Conservation (phyloP, 1,139 yeast species). For the Geotrichum fermentans region DNA sequence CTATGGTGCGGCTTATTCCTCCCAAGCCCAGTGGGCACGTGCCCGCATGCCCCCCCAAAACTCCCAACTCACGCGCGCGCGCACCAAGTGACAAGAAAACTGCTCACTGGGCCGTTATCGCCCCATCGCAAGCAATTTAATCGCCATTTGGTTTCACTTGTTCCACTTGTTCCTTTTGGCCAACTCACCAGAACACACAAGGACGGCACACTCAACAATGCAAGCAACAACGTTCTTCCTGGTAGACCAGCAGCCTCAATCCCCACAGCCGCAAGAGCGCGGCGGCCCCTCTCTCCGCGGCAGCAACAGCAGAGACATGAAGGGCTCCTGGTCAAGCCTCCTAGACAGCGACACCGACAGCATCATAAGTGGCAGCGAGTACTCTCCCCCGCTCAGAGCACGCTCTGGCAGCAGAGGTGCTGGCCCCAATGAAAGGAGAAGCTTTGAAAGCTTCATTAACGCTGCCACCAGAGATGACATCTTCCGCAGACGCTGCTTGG, state of each 20-base stretch:
- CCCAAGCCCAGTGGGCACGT: too few relatives aligned
- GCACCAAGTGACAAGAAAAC: too few relatives aligned
- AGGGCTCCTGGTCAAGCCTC: constrained; percentile 1
- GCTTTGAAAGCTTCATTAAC: neutral
- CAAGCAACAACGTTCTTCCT: constrained; percentile 11
- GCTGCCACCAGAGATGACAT: neutral
- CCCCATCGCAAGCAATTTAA: neutral
- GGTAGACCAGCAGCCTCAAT: constrained; percentile 7
- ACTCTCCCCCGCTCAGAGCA: constrained; percentile 5
- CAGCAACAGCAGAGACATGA: neutral
- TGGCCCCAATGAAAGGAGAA: neutral
- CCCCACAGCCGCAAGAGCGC: neutral
- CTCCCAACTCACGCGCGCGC: too few relatives aligned
- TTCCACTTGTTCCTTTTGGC: neutral
- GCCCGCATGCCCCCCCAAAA: too few relatives aligned
- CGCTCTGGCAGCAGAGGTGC: neutral
- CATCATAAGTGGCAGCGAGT: neutral
- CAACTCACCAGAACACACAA: too few relatives aligned
- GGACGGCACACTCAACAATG: neutral
- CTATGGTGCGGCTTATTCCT: too few relatives aligned
- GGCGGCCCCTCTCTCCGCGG: neutral
- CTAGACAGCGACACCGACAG: constrained; percentile 8
- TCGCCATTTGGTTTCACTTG: neutral
- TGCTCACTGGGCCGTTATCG: neutral
- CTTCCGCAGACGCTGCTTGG: neutral